phyloP scores from a whole-genome alignment of 1,139 yeast species.

The Saccharomyces pastorianus region DNA sequence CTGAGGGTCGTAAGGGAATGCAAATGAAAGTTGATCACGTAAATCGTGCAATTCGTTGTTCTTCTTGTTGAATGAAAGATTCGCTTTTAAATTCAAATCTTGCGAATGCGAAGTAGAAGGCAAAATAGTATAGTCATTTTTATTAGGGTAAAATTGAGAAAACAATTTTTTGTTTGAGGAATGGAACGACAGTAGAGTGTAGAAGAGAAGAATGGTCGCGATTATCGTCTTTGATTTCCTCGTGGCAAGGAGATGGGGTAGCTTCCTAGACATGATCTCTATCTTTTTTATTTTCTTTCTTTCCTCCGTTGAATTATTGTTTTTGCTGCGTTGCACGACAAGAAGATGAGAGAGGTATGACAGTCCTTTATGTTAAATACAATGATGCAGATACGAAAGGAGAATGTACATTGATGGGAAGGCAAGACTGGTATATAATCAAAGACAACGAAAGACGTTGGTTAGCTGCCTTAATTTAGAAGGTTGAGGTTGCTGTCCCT shows the following conservation, averaged over 20 bases:
- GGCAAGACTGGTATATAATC: not conserved
- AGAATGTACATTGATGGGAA: not conserved
- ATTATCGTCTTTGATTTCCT: conserved; percentile 1
- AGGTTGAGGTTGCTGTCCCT: conserved; percentile 4
- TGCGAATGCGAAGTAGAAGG: conserved; percentile 23
- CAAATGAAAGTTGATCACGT: conserved; percentile 51
- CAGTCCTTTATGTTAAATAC: not conserved
- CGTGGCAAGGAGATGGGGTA: not conserved
- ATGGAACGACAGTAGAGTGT: conserved; percentile 11
- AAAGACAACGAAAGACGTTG: not conserved
- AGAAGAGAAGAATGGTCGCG: conserved; percentile 8
- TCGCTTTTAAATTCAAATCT: conserved; percentile 14
- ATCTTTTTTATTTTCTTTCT: not conserved
- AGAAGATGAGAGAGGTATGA: not conserved
- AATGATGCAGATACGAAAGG: not conserved
- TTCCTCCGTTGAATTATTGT: not conserved
- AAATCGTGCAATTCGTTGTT: conserved; percentile 10
- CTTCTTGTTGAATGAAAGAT: not conserved
- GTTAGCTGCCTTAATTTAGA: not conserved
- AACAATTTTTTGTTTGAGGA: conserved; percentile 7
- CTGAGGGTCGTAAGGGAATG: conserved; percentile 63
- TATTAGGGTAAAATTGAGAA: not conserved
- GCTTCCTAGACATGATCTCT: not conserved
- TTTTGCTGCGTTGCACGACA: not conserved
- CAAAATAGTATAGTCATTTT: conserved; percentile 5